phyloP scores from a whole-genome alignment of 73 alveolate genomes.

The Symbiodinium pilosum region DNA sequence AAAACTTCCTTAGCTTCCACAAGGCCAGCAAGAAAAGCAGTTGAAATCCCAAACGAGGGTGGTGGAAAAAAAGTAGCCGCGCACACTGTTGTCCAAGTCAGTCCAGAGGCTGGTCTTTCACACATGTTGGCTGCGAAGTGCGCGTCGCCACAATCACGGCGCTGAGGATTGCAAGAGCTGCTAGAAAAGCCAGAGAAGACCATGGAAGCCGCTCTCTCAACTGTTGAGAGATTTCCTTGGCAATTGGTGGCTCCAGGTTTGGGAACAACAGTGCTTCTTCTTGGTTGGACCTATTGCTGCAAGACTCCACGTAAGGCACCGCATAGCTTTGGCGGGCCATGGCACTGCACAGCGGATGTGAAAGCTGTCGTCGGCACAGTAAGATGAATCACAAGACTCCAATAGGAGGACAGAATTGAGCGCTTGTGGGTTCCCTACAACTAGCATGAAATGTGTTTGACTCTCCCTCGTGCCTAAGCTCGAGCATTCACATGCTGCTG shows the following conservation, averaged over 20 bases:
- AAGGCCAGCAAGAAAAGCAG: too few relatives aligned
- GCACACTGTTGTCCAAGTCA: too few relatives aligned
- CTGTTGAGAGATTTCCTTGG: neutral
- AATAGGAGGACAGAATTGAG: too few relatives aligned
- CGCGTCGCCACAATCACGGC: neutral
- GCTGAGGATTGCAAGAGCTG: neutral
- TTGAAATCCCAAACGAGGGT: neutral
- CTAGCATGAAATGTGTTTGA: too few relatives aligned
- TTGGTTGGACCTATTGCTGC: neutral
- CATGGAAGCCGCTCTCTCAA: neutral
- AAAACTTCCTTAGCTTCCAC: neutral
- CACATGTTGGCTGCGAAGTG: neutral
- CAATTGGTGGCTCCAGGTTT: too few relatives aligned
- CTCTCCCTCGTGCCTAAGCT: too few relatives aligned
- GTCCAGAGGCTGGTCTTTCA: neutral
- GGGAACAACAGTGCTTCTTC: too few relatives aligned
- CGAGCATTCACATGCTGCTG: too few relatives aligned
- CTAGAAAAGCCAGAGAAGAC: neutral
- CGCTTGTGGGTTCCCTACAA: too few relatives aligned
- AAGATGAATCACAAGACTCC: neutral
- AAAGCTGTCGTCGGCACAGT: neutral
- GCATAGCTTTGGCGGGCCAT: slow-evolving; percentile 3
- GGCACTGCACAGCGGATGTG: too few relatives aligned
- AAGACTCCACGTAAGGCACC: neutral
- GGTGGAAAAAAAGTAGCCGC: neutral